A percentile compares a stretch with the other conserved stretches of the same genome.
Conservation (phyloP, 78 protist genomes). For the Dictyostelium discoideum region dicty_2.7 NC_007088.5:4738001-4738500, state of each 20-base stretch:
- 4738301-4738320: background rate
- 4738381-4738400: background rate
- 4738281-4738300: background rate
- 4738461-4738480: background rate
- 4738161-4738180: background rate
- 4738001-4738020: background rate
- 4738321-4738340: background rate
- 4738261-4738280: background rate
- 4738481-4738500: background rate
- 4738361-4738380: background rate
- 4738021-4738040: background rate
- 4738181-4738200: background rate
- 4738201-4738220: background rate
- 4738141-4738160: background rate
- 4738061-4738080: background rate
- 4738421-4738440: background rate
- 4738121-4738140: background rate
- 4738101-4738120: background rate
- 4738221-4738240: background rate
- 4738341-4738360: background rate
- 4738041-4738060: background rate
- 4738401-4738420: background rate
- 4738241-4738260: background rate
- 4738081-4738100: background rate
- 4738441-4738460: background rate